Evolutionary conservation across 2,329 filamentous ascomycete species (phyloP), one percentile per base, ranked within the genome.

Genomic region (Epichloe bromicola): DNA sequence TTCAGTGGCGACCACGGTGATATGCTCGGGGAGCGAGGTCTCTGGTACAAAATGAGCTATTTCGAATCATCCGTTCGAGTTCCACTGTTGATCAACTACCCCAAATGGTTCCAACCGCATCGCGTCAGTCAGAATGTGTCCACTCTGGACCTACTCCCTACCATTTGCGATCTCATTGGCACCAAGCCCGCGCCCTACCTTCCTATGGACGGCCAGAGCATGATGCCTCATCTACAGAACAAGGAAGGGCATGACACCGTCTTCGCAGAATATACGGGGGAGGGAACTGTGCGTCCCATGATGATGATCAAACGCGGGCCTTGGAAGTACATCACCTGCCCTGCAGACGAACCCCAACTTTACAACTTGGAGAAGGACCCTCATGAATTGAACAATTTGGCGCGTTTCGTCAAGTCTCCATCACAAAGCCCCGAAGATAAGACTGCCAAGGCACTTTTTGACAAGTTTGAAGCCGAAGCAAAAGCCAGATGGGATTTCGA

Each of bases 1-100:
- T 96, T 96, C 70, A 90, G 85, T 53, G 89, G 90, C 43, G 90
- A 96, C 65, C 90, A 96, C 63, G 90, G 90, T 51, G 90, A 96
- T 67, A 96, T 96, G 90, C 79, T 96, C 7, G 90, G 90, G 53
- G 90, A 96, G 73, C 83, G 88, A 49, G 86, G 86, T 5, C 73
- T 96, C 45, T 96, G 90, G 90, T 90, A 95, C 74, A 96, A 96
- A 76, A 96, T 96, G 90, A 88, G 82, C 63, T 96, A 93, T 78
- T 95, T 89, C 61, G 90, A 96, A 75, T 84, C 84, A 40, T 95
- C 88, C 12, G 88, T 88, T 44, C 85, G 90, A 30, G 90, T 96
- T 20, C 90, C 90, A 1, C 82, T 96, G 64, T 74, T 96, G 57
- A 78, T 95, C 64, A 84, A 88, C 67, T 82, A 90, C 60, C 90